Evolutionary conservation across 331 rosid genomes (phyloP).

Genomic region (Prunus yedoensis): DNA sequence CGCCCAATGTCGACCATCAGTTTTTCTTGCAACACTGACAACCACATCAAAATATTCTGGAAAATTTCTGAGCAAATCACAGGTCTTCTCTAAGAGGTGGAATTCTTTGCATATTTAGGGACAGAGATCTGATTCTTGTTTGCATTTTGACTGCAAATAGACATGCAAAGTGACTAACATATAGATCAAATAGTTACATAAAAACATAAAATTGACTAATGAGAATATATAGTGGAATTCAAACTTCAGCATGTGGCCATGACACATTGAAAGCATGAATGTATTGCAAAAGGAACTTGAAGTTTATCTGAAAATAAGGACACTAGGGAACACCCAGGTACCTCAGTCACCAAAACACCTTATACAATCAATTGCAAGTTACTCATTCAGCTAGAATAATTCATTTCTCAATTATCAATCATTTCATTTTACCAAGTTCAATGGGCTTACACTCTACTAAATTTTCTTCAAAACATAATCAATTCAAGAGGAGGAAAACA

Average conservation of each 20-base stretch:
- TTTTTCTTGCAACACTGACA: constrained; percentile 97
- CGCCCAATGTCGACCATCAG: constrained; percentile 99
- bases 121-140: constrained; percentile 61
- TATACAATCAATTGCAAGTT: background rate
- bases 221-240: background rate
- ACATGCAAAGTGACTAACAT: constrained; percentile 5
- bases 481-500: background rate
- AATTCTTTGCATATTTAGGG: constrained; percentile 40
- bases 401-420: constrained; percentile 2
- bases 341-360: background rate
- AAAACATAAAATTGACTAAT: background rate
- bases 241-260: background rate
- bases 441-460: background rate
- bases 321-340: background rate
- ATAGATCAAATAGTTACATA: background rate
- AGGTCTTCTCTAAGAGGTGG: constrained; percentile 90
- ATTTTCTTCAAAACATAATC: background rate
- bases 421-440: constrained; percentile 1
- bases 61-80: constrained; percentile 83
- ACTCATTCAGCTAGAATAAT: background rate
- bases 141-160: constrained; percentile 66
- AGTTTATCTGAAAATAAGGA: background rate
- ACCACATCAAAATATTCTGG: constrained; percentile 93
- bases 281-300: background rate
- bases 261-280: background rate